Conservation (phyloP, 805 yeast genomes). For the Priceomyces medius region DNA sequence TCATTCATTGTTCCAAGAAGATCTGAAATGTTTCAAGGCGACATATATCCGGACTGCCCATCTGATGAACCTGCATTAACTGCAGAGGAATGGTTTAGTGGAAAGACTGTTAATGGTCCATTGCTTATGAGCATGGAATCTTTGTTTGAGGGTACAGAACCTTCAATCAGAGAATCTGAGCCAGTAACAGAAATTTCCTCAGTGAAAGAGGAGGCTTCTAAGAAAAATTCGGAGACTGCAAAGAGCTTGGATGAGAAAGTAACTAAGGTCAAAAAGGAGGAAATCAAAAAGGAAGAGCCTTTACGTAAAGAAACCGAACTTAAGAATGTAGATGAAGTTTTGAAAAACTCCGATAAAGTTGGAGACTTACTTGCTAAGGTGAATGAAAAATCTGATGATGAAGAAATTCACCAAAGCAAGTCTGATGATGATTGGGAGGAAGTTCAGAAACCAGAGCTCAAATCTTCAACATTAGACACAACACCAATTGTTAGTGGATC, state of each 20-base stretch:
- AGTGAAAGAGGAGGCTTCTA: constrained; percentile 21
- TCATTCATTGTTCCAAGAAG: constrained; percentile 93
- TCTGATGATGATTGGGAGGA: constrained; percentile 43
- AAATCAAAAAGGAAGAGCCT: constrained; percentile 5
- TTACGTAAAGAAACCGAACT: constrained; percentile 3
- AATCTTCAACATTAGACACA: background rate
- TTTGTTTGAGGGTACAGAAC: constrained; percentile 71
- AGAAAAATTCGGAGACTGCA: constrained; percentile 16
- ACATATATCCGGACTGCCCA: constrained; percentile 90
- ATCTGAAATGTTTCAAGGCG: constrained; percentile 88
- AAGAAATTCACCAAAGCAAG: constrained; percentile 26
- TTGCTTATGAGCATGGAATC: constrained; percentile 72
- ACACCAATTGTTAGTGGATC: background rate
- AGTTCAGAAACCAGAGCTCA: constrained; percentile 27
- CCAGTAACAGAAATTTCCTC: constrained; percentile 31
- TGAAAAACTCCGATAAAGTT: constrained; percentile 37
- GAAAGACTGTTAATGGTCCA: constrained; percentile 83
- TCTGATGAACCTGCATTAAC: constrained; percentile 73
- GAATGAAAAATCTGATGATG: constrained; percentile 38
- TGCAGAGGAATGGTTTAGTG: constrained; percentile 77
- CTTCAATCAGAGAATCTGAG: constrained; percentile 44
- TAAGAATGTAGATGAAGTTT: constrained; percentile 34
- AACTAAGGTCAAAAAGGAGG: constrained; percentile 12
- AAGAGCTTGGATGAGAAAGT: constrained; percentile 10
- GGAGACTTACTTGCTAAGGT: constrained; percentile 37